Base-by-base conservation (phyloP, 495 filamentous ascomycete species). In the Neurospora africana region DNA sequence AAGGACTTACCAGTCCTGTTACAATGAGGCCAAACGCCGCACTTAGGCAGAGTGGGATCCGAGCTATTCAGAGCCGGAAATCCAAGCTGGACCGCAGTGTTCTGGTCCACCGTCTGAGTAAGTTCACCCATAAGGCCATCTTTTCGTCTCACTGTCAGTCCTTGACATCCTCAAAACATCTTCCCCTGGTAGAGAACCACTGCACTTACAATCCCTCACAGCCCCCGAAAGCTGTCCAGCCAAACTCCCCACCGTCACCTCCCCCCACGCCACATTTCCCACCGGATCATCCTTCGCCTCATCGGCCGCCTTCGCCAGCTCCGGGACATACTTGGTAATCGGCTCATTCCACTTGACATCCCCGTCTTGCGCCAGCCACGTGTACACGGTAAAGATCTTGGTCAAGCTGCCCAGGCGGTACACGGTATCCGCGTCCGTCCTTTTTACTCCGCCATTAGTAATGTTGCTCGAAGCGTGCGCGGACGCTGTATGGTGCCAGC, bases 271-370 rank as follows among this genome's bases (percentile, higher is more conserved):
- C 38, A 87, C 79, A 53, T 79, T 78, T 71, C 80, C 75, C 3
- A 84, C 78, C 9, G 78, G 80, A 75, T 88, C 79, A 3, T 72
- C 70, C 37, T 75, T 75, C 0, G 76, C 78, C 35, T 72, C 75
- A 7, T 74, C 76, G 10, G 80, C 78, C 2, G 81, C 76, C 7
- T 73, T 74, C 23, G 82, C 74, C 21, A 89, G 78, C 75, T 90
- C 86, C 0, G 89, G 88, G 0, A 90, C 77, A 72, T 85, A 88
- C 36, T 87, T 82, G 67, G 81, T 90, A 70, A 84, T 81, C 7
- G 82, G 82, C 4, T 77, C 81, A 61, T 81, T 85, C 81, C 77
- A 85, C 69, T 77, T 78, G 39, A 27, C 78, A 68, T 79, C 84
- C 38, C 77, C 83, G 71, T 80, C 84, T 75, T 79, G 83, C 70